A percentile compares a stretch with the other conserved stretches of the same genome.
Evolutionary conservation across 805 yeast species (phyloP).

Genomic region (Myxozyma mucilagina): DNA sequence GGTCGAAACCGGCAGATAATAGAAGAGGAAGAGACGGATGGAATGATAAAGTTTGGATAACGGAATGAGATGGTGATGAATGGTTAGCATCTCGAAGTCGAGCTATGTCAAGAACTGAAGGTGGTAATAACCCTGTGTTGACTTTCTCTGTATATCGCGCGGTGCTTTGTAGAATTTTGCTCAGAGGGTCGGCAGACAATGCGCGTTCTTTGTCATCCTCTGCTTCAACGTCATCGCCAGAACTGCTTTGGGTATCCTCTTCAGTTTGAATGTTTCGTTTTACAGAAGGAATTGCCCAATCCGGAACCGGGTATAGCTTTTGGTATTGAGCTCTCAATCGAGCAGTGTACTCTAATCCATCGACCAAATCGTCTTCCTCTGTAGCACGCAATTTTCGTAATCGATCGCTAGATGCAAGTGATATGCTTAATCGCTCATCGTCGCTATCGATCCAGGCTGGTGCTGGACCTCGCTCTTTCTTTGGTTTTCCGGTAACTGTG

Average conservation of each 20-base stretch:
- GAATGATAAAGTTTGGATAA: conserved; percentile 81
- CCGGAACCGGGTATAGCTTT: conserved; percentile 77
- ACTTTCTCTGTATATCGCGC: conserved; percentile 36
- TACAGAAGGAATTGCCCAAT: conserved; percentile 61
- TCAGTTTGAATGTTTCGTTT: conserved; percentile 34
- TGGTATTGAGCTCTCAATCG: conserved; percentile 72
- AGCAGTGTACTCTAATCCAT: conserved; percentile 60
- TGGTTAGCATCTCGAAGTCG: conserved; percentile 85
- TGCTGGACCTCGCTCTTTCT: conserved; percentile 33
- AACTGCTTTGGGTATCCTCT: conserved; percentile 37
- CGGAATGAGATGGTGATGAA: conserved; percentile 66
- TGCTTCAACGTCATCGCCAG: conserved; percentile 36
- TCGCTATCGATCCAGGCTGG: conserved; percentile 89
- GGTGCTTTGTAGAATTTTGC: conserved; percentile 37
- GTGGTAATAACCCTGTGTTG: conserved; percentile 60
- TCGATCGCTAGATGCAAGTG: conserved; percentile 59
- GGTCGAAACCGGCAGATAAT: conserved; percentile 89
- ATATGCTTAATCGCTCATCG: conserved; percentile 70
- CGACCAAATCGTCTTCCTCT: conserved; percentile 53
- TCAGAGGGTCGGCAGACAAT: conserved; percentile 39
- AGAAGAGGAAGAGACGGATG: conserved; percentile 82
- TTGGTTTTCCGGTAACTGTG: conserved; percentile 28
- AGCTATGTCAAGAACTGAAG: conserved; percentile 69
- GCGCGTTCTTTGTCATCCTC: conserved; percentile 37
- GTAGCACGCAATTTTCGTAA: conserved; percentile 69